These are phyloP conservation scores for Carnegiea gigantea DNA, from an alignment of 179 eudicot species.

Conservation along the genomic window DNA sequence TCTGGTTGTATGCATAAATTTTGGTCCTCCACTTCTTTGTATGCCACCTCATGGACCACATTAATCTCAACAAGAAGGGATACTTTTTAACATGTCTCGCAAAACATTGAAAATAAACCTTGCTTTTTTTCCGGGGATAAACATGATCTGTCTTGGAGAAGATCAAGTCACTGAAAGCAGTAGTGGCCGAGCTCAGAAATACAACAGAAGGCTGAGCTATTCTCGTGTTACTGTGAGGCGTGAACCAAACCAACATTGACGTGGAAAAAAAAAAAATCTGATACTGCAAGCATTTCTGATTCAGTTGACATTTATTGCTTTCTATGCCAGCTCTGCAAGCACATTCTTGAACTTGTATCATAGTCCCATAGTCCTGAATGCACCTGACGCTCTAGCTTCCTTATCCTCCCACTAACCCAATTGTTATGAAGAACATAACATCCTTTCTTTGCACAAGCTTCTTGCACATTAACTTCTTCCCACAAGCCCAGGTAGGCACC, in stretches of 20 bases:
- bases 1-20: too few relatives aligned
- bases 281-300: not conserved
- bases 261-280: too few relatives aligned
- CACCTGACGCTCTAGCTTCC: constrained; percentile 79
- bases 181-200: not conserved
- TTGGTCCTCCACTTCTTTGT: too few relatives aligned
- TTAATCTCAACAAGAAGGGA: too few relatives aligned
- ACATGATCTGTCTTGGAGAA: too few relatives aligned
- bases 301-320: constrained; percentile 28
- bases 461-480: constrained; percentile 53
- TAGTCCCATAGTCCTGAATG: constrained; percentile 80
- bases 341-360: constrained; percentile 75
- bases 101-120: too few relatives aligned
- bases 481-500: constrained; percentile 80
- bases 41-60: too few relatives aligned
- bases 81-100: too few relatives aligned
- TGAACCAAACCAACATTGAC: too few relatives aligned
- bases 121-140: too few relatives aligned
- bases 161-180: constrained; percentile 1
- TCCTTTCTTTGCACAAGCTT: constrained; percentile 58
- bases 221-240: not conserved
- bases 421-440: constrained; percentile 81
- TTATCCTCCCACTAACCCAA: constrained; percentile 82
- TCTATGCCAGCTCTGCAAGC: constrained; percentile 65
- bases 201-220: not conserved